Conservation (phyloP, 192 early-diverging fungal genomes). For the Spizellomyces punctatus region DNA sequence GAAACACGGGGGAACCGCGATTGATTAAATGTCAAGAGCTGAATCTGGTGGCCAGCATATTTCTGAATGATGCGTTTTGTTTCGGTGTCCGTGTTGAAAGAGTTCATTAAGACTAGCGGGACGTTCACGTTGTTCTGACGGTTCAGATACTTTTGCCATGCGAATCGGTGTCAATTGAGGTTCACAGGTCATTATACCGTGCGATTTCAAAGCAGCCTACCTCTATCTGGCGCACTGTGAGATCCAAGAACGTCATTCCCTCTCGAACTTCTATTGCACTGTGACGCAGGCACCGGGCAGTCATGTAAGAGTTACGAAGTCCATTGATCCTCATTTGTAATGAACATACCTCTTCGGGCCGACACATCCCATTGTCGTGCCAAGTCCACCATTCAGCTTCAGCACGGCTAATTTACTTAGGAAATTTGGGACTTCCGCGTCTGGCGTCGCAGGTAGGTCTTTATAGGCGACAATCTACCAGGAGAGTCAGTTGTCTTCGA, state of each 20-base stretch:
- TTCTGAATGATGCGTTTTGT: slow-evolving; percentile 98
- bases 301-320: background rate
- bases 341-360: slow-evolving; percentile 82
- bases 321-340: background rate
- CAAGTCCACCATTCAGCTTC: slow-evolving; percentile 99
- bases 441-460: slow-evolving; percentile 55
- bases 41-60: slow-evolving; percentile 88
- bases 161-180: background rate
- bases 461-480: slow-evolving; percentile 74
- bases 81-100: slow-evolving; percentile 99
- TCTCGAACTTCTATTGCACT: slow-evolving; percentile 97
- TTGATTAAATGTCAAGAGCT: slow-evolving; percentile 98
- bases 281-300: background rate
- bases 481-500: background rate
- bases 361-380: slow-evolving; percentile 99
- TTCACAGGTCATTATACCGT: background rate
- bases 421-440: slow-evolving; percentile 39
- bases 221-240: slow-evolving; percentile 98
- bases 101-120: slow-evolving; percentile 99
- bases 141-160: slow-evolving; percentile 76
- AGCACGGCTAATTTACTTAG: slow-evolving; percentile 93
- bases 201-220: slow-evolving; percentile 37
- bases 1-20: slow-evolving; percentile 90
- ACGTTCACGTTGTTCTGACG: slow-evolving; percentile 84
- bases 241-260: slow-evolving; percentile 96